Base-by-base conservation (phyloP, 768 basidiomycete species). In the Leccinellum luteum region DNA sequence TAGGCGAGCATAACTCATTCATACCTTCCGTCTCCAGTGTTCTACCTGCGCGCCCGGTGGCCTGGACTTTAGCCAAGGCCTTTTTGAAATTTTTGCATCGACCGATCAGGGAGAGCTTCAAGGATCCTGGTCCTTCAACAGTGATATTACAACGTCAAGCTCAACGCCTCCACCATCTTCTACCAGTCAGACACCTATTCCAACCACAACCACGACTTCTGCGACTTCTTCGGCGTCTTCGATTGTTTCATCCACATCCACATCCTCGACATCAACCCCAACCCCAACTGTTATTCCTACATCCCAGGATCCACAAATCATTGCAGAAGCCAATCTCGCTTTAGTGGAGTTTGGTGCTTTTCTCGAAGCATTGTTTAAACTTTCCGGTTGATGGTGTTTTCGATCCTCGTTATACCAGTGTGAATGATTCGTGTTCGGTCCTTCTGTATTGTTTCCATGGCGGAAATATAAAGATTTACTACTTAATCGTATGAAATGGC, bases 31-130 rank as follows among this genome's bases (percentile, higher is more conserved):
- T 19, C 10, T 7, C 3, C 30, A 80, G 80, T 81, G 81, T 63
- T 58, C 59, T 23, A 67, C 67, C 5, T 82, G 82, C 68, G 53
- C 65, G 0, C 49, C 35, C 3, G 75, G 74, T 35, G 78, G 74
- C 44, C 74, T 85, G 19, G 84, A 85, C 64, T 61, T 83, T 19
- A 78, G 77, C 7, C 60, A 66, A 1, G 74, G 73, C 15, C 75
- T 85, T n/a, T 83, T 83, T 63, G 4, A 66, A 3, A 68, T 65
- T 62, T 77, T 83, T 54, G 80, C 69, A 1, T 58, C 69, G 21
- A 48, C 68, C 13, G 51, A 45, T 15, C 53, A 61, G 6, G 81
- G 81, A 34, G 67, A 73, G 14, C 53, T 82, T 21, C 55, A 67
- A 25, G 77, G 78, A 2, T 59, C 62, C 3, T 85, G 84, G 82